Evolutionary conservation across 139 green algal genomes (phyloP).

Genomic region (Chlorella sp.): DNA sequence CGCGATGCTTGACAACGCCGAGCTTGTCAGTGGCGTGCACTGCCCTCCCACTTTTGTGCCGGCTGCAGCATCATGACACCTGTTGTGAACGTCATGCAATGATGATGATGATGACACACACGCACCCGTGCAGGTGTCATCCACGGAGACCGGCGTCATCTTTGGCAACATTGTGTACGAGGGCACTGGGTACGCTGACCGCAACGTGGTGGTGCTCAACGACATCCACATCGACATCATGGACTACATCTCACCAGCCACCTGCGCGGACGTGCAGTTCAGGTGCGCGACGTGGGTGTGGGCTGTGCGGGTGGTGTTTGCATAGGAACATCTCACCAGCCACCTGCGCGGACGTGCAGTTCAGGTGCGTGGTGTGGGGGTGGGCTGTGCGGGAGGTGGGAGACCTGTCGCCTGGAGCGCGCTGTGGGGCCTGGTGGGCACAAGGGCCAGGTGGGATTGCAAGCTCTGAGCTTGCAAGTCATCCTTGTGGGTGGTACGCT

Average conservation of each 20-base stretch:
- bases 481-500: neutral
- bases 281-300: conserved; percentile 1
- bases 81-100: no score
- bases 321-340: conserved; percentile 82
- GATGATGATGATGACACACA: no score
- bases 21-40: no score
- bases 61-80: no score
- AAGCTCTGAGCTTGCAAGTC: neutral
- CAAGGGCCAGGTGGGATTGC: neutral
- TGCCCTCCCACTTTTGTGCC: no score
- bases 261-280: conserved; percentile 86
- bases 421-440: neutral
- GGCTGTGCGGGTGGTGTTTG: no score
- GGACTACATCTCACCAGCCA: conserved; percentile 97
- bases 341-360: conserved; percentile 82
- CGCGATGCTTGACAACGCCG: no score
- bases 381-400: no score
- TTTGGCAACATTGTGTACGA: conserved; percentile 99
- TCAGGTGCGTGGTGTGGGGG: conserved; percentile 32
- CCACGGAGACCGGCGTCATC: conserved; percentile 97
- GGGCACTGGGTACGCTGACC: conserved; percentile 57
- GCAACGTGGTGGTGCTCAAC: conserved; percentile 91
- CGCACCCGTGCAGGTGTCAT: conserved; percentile 79
- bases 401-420: neutral
- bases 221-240: conserved; percentile 99